phyloP scores from a whole-genome alignment of 148 eudicot species.

The Pouteria glomerata region DNA sequence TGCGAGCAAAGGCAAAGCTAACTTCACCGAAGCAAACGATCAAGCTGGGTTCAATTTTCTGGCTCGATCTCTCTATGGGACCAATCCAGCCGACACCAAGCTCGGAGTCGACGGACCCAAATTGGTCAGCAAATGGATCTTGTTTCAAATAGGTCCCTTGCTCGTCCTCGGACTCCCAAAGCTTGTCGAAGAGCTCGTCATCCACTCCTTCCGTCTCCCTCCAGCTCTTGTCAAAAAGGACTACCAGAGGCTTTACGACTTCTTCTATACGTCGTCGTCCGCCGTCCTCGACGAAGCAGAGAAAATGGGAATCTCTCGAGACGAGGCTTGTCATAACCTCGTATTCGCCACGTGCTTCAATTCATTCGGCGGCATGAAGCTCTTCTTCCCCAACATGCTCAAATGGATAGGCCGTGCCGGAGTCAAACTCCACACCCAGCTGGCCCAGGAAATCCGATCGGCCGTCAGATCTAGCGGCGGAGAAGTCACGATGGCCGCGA shows the following conservation, averaged over 20 bases:
- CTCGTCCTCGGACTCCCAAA: constrained; percentile 65
- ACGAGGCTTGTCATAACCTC: constrained; percentile 81
- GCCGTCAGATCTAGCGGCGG: constrained; percentile 50
- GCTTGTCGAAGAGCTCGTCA: constrained; percentile 39
- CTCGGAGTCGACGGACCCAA: constrained; percentile 57
- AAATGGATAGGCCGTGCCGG: constrained; percentile 83
- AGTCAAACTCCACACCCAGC: constrained; percentile 39
- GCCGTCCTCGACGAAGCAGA: constrained; percentile 53
- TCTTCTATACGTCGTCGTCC: constrained; percentile 40
- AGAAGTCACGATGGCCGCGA: constrained; percentile 56
- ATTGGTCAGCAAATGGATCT: constrained; percentile 52
- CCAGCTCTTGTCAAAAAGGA: constrained; percentile 50
- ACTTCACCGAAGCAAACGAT: constrained; percentile 46
- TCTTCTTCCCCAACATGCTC: constrained; percentile 68
- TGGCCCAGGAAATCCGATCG: constrained; percentile 69
- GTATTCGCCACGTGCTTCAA: constrained; percentile 87
- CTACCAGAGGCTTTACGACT: constrained; percentile 57
- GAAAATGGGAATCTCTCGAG: constrained; percentile 50
- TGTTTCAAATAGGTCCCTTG: constrained; percentile 61
- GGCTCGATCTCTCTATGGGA: constrained; percentile 37
- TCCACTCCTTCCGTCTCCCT: constrained; percentile 58
- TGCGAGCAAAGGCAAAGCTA: constrained; percentile 43
- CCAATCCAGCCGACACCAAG: constrained; percentile 42
- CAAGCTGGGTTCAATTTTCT: constrained; percentile 71
- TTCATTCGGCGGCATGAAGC: constrained; percentile 82